phyloP scores from a whole-genome alignment of 2,329 filamentous ascomycete species.

The Hyphodiscus sp. region DNA sequence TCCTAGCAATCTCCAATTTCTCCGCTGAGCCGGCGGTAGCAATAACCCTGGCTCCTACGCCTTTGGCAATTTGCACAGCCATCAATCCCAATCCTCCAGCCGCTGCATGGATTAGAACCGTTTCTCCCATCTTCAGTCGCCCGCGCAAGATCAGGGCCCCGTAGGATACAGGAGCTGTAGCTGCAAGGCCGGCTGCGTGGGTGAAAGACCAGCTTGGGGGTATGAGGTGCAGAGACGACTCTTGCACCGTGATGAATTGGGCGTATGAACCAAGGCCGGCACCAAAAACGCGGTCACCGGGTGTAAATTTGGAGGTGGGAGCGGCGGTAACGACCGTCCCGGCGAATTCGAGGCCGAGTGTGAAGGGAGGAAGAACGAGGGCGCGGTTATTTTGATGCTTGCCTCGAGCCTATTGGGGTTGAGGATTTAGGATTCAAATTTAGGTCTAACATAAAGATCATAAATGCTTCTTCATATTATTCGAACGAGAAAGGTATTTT shows the following conservation, averaged over 20 bases:
- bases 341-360: conserved; percentile 53
- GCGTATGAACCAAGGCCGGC: conserved; percentile 45
- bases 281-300: conserved; percentile 50
- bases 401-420: conserved; percentile 38
- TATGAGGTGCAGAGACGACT: conserved; percentile 33
- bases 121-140: conserved; percentile 19
- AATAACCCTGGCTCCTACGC: conserved; percentile 45
- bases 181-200: conserved; percentile 20
- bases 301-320: conserved; percentile 30
- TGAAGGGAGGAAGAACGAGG: conserved; percentile 50
- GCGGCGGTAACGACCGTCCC: conserved; percentile 42
- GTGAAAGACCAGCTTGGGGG: conserved; percentile 16
- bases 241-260: conserved; percentile 40
- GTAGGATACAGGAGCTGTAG: conserved; percentile 21
- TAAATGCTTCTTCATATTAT: not conserved
- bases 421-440: not conserved
- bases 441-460: not conserved
- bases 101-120: conserved; percentile 30
- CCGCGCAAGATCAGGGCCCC: conserved; percentile 20
- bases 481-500: too few relatives aligned
- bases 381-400: conserved; percentile 54
- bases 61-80: conserved; percentile 49
- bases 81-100: conserved; percentile 39
- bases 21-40: conserved; percentile 42
- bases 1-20: conserved; percentile 38